Percentiles rank a stretch among this genome's conserved stretches.
These are phyloP conservation scores for Drechmeria coniospora DNA, from an alignment of 2,329 filamentous ascomycete species.

Conservation along the genomic window DNA sequence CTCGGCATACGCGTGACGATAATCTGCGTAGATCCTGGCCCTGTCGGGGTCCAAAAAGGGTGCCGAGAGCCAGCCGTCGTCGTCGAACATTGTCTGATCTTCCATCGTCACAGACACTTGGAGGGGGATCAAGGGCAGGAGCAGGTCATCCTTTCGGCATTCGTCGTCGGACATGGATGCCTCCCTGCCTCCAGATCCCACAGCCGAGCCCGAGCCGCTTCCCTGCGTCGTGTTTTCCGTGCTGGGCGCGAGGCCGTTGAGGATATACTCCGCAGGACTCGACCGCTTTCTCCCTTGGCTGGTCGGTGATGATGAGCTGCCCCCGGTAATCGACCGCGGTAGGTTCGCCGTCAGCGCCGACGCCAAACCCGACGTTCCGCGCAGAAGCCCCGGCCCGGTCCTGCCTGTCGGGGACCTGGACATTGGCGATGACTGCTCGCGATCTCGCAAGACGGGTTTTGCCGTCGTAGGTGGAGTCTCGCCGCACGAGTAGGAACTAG, in stretches of 20 bases:
- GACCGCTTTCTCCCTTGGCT: constrained; percentile 34
- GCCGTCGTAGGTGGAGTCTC: constrained; percentile 42
- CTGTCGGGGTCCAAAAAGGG: constrained; percentile 39
- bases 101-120: constrained; percentile 38
- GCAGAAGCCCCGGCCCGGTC: constrained; percentile 34
- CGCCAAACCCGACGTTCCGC: constrained; percentile 38
- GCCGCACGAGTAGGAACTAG: constrained; percentile 44
- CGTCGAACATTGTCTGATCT: constrained; percentile 51
- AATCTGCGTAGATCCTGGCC: constrained; percentile 37
- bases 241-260: constrained; percentile 37
- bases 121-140: constrained; percentile 33
- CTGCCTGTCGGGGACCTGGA: constrained; percentile 45
- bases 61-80: constrained; percentile 48
- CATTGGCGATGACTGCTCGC: constrained; percentile 33
- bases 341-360: constrained; percentile 41
- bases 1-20: constrained; percentile 52
- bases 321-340: constrained; percentile 26
- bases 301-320: constrained; percentile 27
- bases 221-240: constrained; percentile 33
- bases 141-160: constrained; percentile 26
- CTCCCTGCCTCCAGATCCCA: constrained; percentile 30
- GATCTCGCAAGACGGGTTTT: constrained; percentile 28
- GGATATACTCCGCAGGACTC: constrained; percentile 46
- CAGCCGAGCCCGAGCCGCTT: constrained; percentile 26
- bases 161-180: constrained; percentile 42